Conservation (phyloP, 208 protist species). For the Leptomonas seymouri region DNA sequence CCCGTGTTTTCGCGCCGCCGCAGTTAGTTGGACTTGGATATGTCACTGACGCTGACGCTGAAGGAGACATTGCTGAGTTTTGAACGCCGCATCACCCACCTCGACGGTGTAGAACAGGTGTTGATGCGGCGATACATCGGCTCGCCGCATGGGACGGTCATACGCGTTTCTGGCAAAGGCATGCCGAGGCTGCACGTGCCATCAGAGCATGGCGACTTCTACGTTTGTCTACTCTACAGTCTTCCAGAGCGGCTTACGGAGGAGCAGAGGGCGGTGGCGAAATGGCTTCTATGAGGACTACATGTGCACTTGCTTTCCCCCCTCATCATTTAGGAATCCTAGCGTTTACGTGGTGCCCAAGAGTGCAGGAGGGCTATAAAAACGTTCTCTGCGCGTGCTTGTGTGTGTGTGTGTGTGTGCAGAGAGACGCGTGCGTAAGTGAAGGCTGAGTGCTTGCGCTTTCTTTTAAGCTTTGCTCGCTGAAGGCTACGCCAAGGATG, state of each 20-base stretch:
- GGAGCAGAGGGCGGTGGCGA: conserved; percentile 39
- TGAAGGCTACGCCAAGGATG: too few species aligned
- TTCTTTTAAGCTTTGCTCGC: too few species aligned
- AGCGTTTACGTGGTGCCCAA: too few species aligned
- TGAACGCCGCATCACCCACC: conserved; percentile 71
- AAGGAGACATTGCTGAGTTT: conserved; percentile 92
- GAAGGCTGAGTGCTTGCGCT: too few species aligned
- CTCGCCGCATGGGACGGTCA: conserved; percentile 70
- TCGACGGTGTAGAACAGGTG: conserved; percentile 79
- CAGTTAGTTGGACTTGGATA: conserved; percentile 85
- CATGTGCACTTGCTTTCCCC: too few species aligned
- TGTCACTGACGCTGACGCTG: conserved; percentile 76
- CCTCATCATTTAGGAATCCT: too few species aligned
- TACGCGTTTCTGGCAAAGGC: conserved; percentile 85
- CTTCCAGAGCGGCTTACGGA: conserved; percentile 70
- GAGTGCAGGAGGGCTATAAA: too few species aligned
- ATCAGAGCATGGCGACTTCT: conserved; percentile 90
- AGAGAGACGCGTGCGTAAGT: too few species aligned
- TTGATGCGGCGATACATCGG: conserved; percentile 36
- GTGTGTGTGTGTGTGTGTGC: too few species aligned
- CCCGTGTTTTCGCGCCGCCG: conserved; percentile 72
- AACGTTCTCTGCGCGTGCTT: too few species aligned
- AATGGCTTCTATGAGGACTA: conserved; percentile 24
- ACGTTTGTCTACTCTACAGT: conserved; percentile 77
- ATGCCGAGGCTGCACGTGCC: conserved; percentile 90